Percentiles rank a stretch among this genome's conserved stretches.
phyloP scores from a whole-genome alignment of 2,329 filamentous ascomycete species.

The Tolypocladium inflatum region DNA sequence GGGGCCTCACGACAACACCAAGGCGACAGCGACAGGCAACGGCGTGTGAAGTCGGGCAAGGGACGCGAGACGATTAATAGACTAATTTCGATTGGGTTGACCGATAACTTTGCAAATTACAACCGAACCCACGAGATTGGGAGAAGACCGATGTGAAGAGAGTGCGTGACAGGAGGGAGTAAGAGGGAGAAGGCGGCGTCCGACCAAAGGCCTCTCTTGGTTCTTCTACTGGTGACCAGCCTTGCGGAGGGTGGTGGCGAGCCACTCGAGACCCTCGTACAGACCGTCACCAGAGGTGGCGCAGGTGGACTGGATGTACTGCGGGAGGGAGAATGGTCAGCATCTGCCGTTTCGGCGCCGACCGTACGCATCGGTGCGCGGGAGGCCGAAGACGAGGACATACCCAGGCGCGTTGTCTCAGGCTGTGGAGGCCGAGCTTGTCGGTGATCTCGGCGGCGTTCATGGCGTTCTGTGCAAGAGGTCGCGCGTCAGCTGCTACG shows the following conservation, averaged over 20 bases:
- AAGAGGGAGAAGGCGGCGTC: constrained; percentile 22
- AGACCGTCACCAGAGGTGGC: constrained; percentile 98
- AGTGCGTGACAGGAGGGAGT: constrained; percentile 29
- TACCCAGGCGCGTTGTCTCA: constrained; percentile 99
- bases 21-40: constrained; percentile 6
- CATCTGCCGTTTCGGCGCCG: neutral
- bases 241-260: constrained; percentile 76
- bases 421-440: constrained; percentile 97
- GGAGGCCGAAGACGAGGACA: constrained; percentile 27
- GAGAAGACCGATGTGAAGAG: constrained; percentile 27
- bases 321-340: constrained; percentile 12
- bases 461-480: constrained; percentile 75
- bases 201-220: constrained; percentile 22
- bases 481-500: constrained; percentile 6
- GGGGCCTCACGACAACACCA: constrained; percentile 17
- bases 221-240: constrained; percentile 51
- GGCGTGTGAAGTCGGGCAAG: constrained; percentile 15
- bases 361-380: neutral
- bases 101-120: constrained; percentile 47
- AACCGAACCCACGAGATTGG: constrained; percentile 42
- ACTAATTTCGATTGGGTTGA: constrained; percentile 47
- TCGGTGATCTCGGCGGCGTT: constrained; percentile 99
- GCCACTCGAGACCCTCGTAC: constrained; percentile 97
- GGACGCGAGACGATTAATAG: constrained; percentile 29
- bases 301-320: constrained; percentile 99